A percentile compares a stretch with the other conserved stretches of the same genome.
phyloP scores from a whole-genome alignment of 192 early-diverging fungal genomes.

The Dissophora globulifera region DNA sequence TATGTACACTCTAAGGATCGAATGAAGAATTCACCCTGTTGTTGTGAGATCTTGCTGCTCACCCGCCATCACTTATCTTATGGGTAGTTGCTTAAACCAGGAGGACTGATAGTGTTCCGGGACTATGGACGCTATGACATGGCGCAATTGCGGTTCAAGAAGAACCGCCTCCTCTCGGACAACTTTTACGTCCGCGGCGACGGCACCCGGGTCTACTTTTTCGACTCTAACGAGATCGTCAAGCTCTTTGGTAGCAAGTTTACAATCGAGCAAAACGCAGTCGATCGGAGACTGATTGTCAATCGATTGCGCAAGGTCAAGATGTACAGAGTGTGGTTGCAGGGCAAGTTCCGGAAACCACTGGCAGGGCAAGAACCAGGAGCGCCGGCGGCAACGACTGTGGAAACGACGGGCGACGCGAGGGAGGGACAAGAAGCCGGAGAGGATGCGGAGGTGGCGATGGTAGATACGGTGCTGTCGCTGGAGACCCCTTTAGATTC shows the following conservation, averaged over 20 bases:
- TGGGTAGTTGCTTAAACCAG: slow-evolving; percentile 86
- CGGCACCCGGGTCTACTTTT: slow-evolving; percentile 96
- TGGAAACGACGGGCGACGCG: slow-evolving; percentile 15
- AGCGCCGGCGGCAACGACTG: slow-evolving; percentile 25
- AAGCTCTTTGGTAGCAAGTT: slow-evolving; percentile 69
- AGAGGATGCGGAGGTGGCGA: neutral
- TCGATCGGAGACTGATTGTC: slow-evolving; percentile 93
- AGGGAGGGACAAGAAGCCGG: slow-evolving; percentile 14
- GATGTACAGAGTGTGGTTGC: slow-evolving; percentile 99
- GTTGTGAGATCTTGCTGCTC: neutral
- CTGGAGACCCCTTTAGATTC: slow-evolving; percentile 18
- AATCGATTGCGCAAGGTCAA: slow-evolving; percentile 92
- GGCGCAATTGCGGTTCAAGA: slow-evolving; percentile 97
- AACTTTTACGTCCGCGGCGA: slow-evolving; percentile 99
- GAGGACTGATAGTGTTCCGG: slow-evolving; percentile 88
- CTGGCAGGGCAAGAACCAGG: slow-evolving; percentile 9
- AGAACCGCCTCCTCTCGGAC: slow-evolving; percentile 86
- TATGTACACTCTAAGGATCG: too few relatives aligned
- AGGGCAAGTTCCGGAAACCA: slow-evolving; percentile 93
- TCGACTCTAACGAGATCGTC: slow-evolving; percentile 73
- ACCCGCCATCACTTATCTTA: neutral
- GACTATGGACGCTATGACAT: slow-evolving; percentile 99
- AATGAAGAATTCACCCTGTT: too few relatives aligned
- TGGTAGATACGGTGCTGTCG: slow-evolving; percentile 5
- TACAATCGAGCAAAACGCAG: slow-evolving; percentile 86